These are phyloP conservation scores for Xylariomycetidae sp. DNA, from an alignment of 2,329 filamentous ascomycete species.

Conservation along the genomic window DNA sequence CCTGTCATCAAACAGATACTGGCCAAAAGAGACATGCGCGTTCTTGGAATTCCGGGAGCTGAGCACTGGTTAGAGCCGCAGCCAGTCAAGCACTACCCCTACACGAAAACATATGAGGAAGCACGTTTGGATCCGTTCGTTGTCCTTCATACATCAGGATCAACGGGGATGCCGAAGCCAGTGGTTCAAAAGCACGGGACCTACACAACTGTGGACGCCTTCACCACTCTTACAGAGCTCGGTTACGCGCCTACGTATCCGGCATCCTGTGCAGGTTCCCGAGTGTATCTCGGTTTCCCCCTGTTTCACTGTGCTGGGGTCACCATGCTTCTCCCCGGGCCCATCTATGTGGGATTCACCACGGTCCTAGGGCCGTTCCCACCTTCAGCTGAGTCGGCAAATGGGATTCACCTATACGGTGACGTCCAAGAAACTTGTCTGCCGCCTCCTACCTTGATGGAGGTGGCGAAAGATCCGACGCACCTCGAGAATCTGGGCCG, in stretches of 20 bases:
- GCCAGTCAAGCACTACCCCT: slow-evolving; percentile 3
- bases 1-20: slow-evolving; percentile 21
- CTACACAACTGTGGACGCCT: not conserved
- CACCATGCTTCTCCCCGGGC: slow-evolving; percentile 7
- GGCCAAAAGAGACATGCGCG: slow-evolving; percentile 9
- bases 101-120: slow-evolving; percentile 10
- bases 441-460: slow-evolving; percentile 14
- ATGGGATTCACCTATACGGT: slow-evolving; percentile 12
- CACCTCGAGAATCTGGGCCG: slow-evolving; percentile 16
- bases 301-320: slow-evolving; percentile 15
- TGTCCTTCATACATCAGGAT: slow-evolving; percentile 20
- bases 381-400: slow-evolving; percentile 11
- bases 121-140: slow-evolving; percentile 10
- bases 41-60: slow-evolving; percentile 13
- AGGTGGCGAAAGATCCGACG: slow-evolving; percentile 14
- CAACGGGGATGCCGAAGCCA: slow-evolving; percentile 18
- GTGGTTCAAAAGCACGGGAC: slow-evolving; percentile 12
- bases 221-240: not conserved
- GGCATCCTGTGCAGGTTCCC: slow-evolving; percentile 3
- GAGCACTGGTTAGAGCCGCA: slow-evolving; percentile 11
- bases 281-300: slow-evolving; percentile 12
- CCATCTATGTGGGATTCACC: slow-evolving; percentile 19
- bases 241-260: slow-evolving; percentile 2
- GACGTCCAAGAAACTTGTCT: slow-evolving; percentile 11
- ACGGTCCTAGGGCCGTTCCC: slow-evolving; percentile 20